Evolutionary conservation across 2,329 filamentous ascomycete genomes (phyloP), one percentile per base, ranked within the genome.

Genomic region (Pseudohalonectria lignicola): DNA sequence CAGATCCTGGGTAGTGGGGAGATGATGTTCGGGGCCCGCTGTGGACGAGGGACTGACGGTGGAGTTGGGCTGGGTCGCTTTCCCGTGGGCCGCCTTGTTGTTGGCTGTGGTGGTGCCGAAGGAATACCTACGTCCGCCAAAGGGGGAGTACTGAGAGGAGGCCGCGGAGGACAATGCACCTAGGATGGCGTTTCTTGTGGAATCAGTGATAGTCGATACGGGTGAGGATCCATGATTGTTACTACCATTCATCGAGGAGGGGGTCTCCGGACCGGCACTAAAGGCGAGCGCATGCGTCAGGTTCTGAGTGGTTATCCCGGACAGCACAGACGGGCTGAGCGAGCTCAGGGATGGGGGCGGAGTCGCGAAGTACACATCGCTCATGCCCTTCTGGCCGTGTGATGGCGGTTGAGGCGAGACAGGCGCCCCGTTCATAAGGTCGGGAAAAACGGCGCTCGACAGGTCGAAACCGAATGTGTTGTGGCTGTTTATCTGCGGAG

Each of bases 1-100:
- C 44, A 96, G 76, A 55, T 95, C 86, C 53, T 75, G 70, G 25
- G 86, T 90, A 61, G 74, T 86, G 38, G 90, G 88, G 41, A 94
- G 70, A 47, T 64, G 30, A 10, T 71, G 49, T 64, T 72, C 52
- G 63, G 67, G 49, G 47, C 68, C 65, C 49, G 63, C 23, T 28
- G 34, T 18, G 23, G 18, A 18, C 35, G 35, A 30, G 26, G 35
- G 25, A 26, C 23, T 26, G 23, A 12, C 23, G 23, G 23, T 12
- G 23, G 23, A 26, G 23, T 26, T 26, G 23, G 23, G 12, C n/a
- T n/a, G n/a, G n/a, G n/a, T n/a, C n/a, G n/a, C n/a, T n/a, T n/a
- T n/a, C n/a, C n/a, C n/a, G n/a, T 18, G 30, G 19, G 30, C 30
- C 30, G 9, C 19, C 30, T 12, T 57, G 45, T 62, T 54, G 71